Evolutionary conservation across 1,284 basidiomycete species (phyloP), one percentile per base, ranked within the genome.

Genomic region (Ceratobasidium sp.): DNA sequence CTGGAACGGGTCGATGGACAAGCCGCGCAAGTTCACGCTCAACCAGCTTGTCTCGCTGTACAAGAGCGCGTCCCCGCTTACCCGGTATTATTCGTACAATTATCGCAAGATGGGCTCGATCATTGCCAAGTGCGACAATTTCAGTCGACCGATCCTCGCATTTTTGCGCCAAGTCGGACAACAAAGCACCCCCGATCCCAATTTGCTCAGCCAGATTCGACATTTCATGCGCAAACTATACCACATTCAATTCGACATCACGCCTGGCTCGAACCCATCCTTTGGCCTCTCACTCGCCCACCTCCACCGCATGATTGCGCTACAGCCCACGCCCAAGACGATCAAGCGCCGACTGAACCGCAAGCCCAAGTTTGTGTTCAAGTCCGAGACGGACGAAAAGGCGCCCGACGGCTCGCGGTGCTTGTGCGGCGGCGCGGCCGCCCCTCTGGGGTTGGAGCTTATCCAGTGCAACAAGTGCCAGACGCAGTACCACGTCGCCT

Each of bases 1-100:
- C 74, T 93, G 91, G 91, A 91, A 93, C 73, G 91, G 91, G 31
- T 84, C 87, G 6, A 87, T 92, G 68, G 85, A 86, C 76, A 92
- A 91, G 77, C 85, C 89, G 70, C 86, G 91, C 56, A 89, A 82
- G 73, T 93, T 87, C 85, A 90, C 92, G 75, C 92, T 89, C 78
- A 89, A 85, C 76, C 90, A 86, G 77, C 82, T 93, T 35, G 88
- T 90, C 1, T 82, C 84, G 22, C 85, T 91, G 64, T 82, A 91
- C 27, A 75, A 84, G 27, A 83, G 81, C 52, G 91, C 91, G 5
- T 89, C 91, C 0, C 87, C 90, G 43, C 83, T 93, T 69, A 87
- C 89, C 12, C 87, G 85, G 77, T 82, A 86, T 73, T 92, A 91
- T 76, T 91, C 90, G 4, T 83, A 87, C 56, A 86, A 89, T 64